phyloP scores from a whole-genome alignment of 1,284 basidiomycete genomes.

The Sanghuangporus sanghuang region DNA sequence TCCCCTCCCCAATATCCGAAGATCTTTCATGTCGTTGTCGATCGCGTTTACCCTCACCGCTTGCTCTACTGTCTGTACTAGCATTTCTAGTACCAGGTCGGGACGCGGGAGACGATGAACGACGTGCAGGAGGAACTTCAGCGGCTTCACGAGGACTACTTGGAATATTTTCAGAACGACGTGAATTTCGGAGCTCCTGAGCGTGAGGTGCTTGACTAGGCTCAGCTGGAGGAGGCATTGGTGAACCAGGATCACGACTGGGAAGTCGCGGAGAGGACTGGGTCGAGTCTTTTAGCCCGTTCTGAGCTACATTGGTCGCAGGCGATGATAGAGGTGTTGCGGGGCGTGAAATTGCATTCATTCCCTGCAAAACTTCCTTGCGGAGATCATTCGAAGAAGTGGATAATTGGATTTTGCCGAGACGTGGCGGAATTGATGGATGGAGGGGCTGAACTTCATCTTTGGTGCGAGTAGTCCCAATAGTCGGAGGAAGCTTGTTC shows the following conservation, averaged over 20 bases:
- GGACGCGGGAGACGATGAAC: conserved; percentile 61
- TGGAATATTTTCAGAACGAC: conserved; percentile 29
- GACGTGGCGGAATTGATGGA: conserved; percentile 3
- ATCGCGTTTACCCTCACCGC: conserved; percentile 40
- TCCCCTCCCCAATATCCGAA: conserved; percentile 19
- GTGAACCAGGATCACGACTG: conserved; percentile 25
- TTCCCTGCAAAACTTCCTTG: conserved; percentile 14
- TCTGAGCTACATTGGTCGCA: background rate
- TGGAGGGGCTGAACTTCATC: background rate
- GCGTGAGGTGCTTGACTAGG: conserved; percentile 78
- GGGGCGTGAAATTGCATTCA: conserved; percentile 10
- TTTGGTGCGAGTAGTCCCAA: background rate
- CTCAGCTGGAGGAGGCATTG: conserved; percentile 72
- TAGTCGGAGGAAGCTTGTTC: background rate
- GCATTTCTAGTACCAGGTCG: conserved; percentile 65
- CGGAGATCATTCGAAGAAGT: conserved; percentile 7
- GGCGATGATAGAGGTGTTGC: conserved; percentile 6
- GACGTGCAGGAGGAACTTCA: conserved; percentile 47
- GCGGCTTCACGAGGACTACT: conserved; percentile 39
- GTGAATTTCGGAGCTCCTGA: conserved; percentile 73
- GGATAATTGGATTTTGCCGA: background rate
- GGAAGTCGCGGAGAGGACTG: conserved; percentile 38
- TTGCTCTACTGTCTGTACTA: conserved; percentile 58
- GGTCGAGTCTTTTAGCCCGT: conserved; percentile 32
- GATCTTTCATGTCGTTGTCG: conserved; percentile 30